Base-by-base conservation (phyloP, 2,329 filamentous ascomycete genomes). In the Ceratocystis variospora region DNA sequence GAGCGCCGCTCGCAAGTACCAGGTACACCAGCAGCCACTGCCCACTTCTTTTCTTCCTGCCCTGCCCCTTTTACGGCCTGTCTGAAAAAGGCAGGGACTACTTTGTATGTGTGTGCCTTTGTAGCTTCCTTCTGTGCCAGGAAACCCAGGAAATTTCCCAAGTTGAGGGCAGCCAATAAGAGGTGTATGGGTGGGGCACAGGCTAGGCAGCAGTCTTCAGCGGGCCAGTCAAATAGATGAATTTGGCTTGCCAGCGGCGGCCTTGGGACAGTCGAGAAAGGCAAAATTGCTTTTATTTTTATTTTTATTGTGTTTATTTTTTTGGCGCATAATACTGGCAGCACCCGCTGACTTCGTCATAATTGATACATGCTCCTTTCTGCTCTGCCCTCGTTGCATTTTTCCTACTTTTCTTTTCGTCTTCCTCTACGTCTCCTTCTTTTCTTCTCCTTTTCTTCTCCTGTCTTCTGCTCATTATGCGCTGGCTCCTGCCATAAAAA, bases 161-260 rank as follows among this genome's bases (percentile, higher is more conserved):
- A 10, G 37, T 2, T 6, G 1, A 31, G 5, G 12, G 31, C 33
- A 33, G 28, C 64, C 64, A 65, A 65, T 65, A 25, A 62, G 15
- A 31, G 25, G 7, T 6, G n/a, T 5, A n/a, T 4, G 28, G 41
- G 64, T 65, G 64, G 64, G 55, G 55, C 64, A 5, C 12, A 19
- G 6, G 31, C 64, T 65, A 65, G 64, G 64, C 64, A 65, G 64
- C 64, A 65, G 64, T 41, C 64, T 37, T 65, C 44, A 61, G 55
- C 55, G 53, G 64, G 61, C 64, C 41, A 64, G 64, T 50, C 44
- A 59, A 62, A 65, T 61, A 33, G 64, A 19, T 12, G 33, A 57
- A 57, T 25, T 31, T 59, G 55, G 55, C 55, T 37, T 10, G 31
- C 28, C 33, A n/a, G 55, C 28, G 15, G 15, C 2, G 4, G 28